These are phyloP conservation scores for Nicotiana sylvestris DNA, from an alignment of 257 asterid genomes.

Conservation along the genomic window DNA sequence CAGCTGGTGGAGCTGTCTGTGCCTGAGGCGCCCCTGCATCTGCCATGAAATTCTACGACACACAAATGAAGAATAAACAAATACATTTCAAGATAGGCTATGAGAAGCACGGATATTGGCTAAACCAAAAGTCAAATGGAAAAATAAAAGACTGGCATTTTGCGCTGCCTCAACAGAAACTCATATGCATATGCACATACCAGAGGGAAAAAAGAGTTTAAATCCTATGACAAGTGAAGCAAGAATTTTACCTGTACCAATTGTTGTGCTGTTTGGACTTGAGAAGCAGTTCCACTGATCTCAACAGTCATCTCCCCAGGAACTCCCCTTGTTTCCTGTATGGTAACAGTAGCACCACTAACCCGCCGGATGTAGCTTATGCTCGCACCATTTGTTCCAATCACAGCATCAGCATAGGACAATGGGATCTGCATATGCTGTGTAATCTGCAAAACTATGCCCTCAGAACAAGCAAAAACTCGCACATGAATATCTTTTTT, in stretches of 20 bases:
- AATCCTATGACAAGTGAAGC: background rate
- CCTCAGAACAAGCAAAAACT: background rate
- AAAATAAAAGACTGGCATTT: too few relatives aligned
- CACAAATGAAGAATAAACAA: background rate
- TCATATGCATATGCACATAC: background rate
- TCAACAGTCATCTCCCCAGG: slow-evolving; percentile 98
- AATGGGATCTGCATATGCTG: slow-evolving; percentile 86
- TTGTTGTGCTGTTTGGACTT: slow-evolving; percentile 93
- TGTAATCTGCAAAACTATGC: slow-evolving; percentile 46
- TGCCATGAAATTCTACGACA: slow-evolving; percentile 81
- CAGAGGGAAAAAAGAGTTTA: background rate
- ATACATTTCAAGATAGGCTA: background rate
- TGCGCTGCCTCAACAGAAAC: background rate
- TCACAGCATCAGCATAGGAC: slow-evolving; percentile 95
- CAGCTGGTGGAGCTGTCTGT: slow-evolving; percentile 48
- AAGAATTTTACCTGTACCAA: slow-evolving; percentile 67
- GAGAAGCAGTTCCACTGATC: slow-evolving; percentile 88
- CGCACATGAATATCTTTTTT: background rate
- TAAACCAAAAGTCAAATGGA: background rate
- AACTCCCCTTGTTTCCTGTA: slow-evolving; percentile 90
- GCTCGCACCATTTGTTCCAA: slow-evolving; percentile 85
- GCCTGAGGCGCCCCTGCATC: slow-evolving; percentile 58
- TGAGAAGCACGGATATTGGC: background rate
- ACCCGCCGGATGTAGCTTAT: slow-evolving; percentile 89
- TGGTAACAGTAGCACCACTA: slow-evolving; percentile 91